Evolutionary conservation across 768 basidiomycete genomes (phyloP).

Genomic region (Hebeloma cylindrosporum): DNA sequence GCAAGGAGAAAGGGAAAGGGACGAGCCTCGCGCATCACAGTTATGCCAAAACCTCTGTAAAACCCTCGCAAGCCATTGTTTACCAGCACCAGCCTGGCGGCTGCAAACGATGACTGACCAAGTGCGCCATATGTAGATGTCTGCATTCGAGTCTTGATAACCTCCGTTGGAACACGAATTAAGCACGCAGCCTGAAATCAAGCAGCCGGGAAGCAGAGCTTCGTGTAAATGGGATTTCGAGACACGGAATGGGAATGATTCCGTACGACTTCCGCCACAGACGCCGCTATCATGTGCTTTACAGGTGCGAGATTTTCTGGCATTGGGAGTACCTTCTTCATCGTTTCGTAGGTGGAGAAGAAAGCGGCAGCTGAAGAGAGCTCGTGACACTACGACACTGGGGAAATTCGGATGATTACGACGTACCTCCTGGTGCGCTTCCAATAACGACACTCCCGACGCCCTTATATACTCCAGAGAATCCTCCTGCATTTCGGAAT

Average conservation of each 20-base stretch:
- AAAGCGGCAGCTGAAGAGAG: slow-evolving; percentile 79
- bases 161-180: slow-evolving; percentile 93
- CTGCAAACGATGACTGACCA: slow-evolving; percentile 57
- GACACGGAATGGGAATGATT: no score
- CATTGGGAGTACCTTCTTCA: slow-evolving; percentile 75
- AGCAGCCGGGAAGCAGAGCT: slow-evolving; percentile 12
- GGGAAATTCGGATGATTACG: slow-evolving; percentile 1
- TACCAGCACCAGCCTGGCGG: slow-evolving; percentile 54
- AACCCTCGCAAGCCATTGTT: slow-evolving; percentile 76
- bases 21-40: slow-evolving; percentile 54
- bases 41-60: slow-evolving; percentile 82
- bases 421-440: slow-evolving; percentile 88
- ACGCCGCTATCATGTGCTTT: slow-evolving; percentile 56
- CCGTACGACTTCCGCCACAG: slow-evolving; percentile 57
- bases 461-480: slow-evolving; percentile 89
- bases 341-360: slow-evolving; percentile 90
- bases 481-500: slow-evolving; percentile 82
- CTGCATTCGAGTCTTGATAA: slow-evolving; percentile 92
- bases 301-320: slow-evolving; percentile 62
- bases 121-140: slow-evolving; percentile 69
- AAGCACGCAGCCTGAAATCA: slow-evolving; percentile 75
- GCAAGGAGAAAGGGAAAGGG: slow-evolving; percentile 30
- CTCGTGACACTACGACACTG: slow-evolving; percentile 1
- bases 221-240: slow-evolving; percentile 15
- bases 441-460: slow-evolving; percentile 93